Conservation (phyloP, 2,329 filamentous ascomycete genomes). For the Botrytis squamosa region DNA sequence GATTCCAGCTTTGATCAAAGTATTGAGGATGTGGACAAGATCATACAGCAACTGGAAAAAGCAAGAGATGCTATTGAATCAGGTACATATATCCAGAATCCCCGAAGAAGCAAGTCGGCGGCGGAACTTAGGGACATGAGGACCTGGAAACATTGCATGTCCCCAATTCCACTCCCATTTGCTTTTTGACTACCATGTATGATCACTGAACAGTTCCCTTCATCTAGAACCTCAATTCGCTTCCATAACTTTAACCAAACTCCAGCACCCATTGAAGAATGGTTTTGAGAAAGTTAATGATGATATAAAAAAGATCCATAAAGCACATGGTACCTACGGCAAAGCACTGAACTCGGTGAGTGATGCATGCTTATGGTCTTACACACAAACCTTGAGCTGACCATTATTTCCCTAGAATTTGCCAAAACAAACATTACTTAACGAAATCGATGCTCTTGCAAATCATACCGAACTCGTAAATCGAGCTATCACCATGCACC, state of each 20-base stretch:
- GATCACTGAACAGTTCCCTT: conserved; percentile 18
- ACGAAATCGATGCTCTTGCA: conserved; percentile 77
- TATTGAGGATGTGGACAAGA: conserved; percentile 75
- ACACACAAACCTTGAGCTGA: not conserved
- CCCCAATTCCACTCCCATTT: conserved; percentile 16
- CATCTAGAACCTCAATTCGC: conserved; percentile 65
- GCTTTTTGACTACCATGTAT: not conserved
- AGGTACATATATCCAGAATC: conserved; percentile 49
- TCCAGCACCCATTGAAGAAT: conserved; percentile 82
- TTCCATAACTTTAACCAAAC: conserved; percentile 72
- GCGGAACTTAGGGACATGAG: not conserved
- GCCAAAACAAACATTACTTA: conserved; percentile 62
- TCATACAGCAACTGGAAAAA: conserved; percentile 72
- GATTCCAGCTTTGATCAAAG: conserved; percentile 38
- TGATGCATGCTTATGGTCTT: not conserved
- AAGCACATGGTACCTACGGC: conserved; percentile 77
- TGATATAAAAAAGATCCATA: conserved; percentile 79
- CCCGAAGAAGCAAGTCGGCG: not conserved
- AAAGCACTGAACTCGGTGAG: conserved; percentile 79
- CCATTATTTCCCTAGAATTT: conserved; percentile 34
- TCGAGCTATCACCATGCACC: conserved; percentile 92
- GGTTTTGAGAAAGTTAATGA: conserved; percentile 78
- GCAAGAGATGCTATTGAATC: conserved; percentile 72
- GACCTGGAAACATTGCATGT: not conserved
- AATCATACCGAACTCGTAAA: conserved; percentile 78